A percentile compares a stretch with the other conserved stretches of the same genome.
Conservation (phyloP, 176 grass and related monocot genomes). For the Elymus sibiricus region DNA sequence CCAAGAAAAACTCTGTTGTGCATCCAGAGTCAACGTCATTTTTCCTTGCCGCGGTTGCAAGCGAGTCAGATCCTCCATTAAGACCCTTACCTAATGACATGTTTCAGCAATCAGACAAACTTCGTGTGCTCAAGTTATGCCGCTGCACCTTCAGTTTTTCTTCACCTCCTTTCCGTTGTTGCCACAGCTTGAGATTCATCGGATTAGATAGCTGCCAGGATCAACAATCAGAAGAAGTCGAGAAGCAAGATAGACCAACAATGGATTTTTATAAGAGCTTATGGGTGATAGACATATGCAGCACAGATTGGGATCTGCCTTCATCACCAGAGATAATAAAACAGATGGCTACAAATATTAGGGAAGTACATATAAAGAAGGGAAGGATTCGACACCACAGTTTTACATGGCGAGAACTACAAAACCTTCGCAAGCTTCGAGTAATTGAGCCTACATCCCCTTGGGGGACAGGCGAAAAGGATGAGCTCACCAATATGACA, state of each 20-base stretch:
- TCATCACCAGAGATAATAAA: not conserved
- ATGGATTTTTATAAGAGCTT: not conserved
- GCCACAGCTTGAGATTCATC: not conserved
- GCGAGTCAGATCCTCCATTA: not conserved
- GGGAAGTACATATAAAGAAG: no score
- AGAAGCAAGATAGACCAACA: not conserved
- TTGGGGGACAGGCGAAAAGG: no score
- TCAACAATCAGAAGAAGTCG: not conserved
- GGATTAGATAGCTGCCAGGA: not conserved
- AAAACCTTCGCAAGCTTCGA: no score
- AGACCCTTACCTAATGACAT: not conserved
- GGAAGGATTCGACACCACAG: no score
- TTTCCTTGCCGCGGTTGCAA: not conserved
- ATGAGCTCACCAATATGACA: no score
- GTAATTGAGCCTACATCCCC: no score
- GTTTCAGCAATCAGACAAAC: not conserved
- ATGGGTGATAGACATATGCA: not conserved
- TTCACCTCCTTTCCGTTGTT: not conserved
- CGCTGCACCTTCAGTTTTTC: not conserved
- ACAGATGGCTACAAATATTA: not conserved
- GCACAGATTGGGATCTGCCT: not conserved
- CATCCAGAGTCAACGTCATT: not conserved
- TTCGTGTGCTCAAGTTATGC: not conserved
- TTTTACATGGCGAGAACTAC: not conserved
- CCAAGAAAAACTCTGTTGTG: not conserved